These are phyloP conservation scores for Haplographium delicatum DNA, from an alignment of 495 filamentous ascomycete species.

Conservation along the genomic window DNA sequence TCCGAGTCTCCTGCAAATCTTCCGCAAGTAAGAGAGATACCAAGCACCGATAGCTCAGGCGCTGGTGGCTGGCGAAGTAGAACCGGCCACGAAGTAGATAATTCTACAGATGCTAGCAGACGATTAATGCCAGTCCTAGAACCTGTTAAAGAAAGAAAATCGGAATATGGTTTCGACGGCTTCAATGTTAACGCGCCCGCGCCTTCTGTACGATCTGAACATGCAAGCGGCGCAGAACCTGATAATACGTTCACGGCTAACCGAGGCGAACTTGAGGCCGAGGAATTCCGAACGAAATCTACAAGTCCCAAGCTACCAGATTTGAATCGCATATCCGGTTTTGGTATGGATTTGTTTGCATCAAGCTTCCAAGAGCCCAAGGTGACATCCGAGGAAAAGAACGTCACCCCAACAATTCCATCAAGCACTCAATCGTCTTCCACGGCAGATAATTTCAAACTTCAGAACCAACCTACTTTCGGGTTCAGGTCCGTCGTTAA, in stretches of 20 bases:
- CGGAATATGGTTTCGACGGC: constrained; percentile 49
- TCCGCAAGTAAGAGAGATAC: constrained; percentile 8
- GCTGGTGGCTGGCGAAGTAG: constrained; percentile 19
- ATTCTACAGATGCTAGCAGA: constrained; percentile 28
- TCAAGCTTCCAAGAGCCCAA: neutral
- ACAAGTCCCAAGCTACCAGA: constrained; percentile 57
- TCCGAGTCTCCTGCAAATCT: constrained; percentile 17
- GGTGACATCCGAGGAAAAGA: neutral
- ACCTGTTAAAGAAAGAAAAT: constrained; percentile 52
- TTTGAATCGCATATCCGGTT: constrained; percentile 58
- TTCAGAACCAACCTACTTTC: constrained; percentile 33
- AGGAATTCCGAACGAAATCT: constrained; percentile 26
- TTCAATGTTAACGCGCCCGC: constrained; percentile 21
- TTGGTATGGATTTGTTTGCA: constrained; percentile 39
- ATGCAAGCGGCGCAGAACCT: neutral
- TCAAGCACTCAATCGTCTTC: neutral
- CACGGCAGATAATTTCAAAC: constrained; percentile 7
- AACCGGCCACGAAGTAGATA: constrained; percentile 23
- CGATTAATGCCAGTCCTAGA: constrained; percentile 39
- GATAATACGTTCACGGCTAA: neutral
- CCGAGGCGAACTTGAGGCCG: constrained; percentile 4
- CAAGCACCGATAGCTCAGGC: constrained; percentile 12
- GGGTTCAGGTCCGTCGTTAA: constrained; percentile 65
- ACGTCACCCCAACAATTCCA: neutral
- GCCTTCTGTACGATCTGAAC: neutral